Evolutionary conservation across 345 rosid species (phyloP).

Genomic region (Salix koriyanagi): DNA sequence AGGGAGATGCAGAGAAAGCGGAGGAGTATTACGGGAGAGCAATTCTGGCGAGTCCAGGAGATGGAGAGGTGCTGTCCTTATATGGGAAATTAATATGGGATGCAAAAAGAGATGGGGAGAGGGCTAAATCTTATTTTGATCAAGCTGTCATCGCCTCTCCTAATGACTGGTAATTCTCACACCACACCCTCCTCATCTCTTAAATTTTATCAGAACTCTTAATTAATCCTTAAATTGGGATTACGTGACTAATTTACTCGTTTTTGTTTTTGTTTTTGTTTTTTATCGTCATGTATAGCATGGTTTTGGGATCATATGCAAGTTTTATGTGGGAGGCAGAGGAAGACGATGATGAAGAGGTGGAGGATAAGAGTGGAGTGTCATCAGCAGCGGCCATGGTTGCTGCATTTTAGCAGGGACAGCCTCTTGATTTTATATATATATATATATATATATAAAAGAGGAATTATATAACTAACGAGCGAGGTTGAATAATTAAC

Average conservation of each 20-base stretch:
- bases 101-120: conserved; percentile 40
- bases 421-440: neutral
- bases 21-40: conserved; percentile 77
- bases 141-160: conserved; percentile 69
- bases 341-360: conserved; percentile 48
- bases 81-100: conserved; percentile 85
- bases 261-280: neutral
- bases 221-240: neutral
- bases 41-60: conserved; percentile 68
- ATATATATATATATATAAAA: neutral
- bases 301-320: conserved; percentile 81
- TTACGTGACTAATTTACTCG: neutral
- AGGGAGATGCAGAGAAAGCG: conserved; percentile 57
- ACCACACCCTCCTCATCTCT: neutral
- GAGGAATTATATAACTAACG: neutral
- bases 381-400: conserved; percentile 30
- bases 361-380: neutral
- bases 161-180: conserved; percentile 49
- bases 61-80: conserved; percentile 68
- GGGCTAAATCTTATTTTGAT: conserved; percentile 70
- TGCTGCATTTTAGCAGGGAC: conserved; percentile 18
- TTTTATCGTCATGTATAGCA: conserved; percentile 28
- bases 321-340: conserved; percentile 85
- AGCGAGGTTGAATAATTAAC: neutral
- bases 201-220: neutral